A percentile compares a stretch with the other conserved stretches of the same genome.
Evolutionary conservation across 2,329 filamentous ascomycete genomes (phyloP).

Genomic region (Colletotrichum echinochloae): DNA sequence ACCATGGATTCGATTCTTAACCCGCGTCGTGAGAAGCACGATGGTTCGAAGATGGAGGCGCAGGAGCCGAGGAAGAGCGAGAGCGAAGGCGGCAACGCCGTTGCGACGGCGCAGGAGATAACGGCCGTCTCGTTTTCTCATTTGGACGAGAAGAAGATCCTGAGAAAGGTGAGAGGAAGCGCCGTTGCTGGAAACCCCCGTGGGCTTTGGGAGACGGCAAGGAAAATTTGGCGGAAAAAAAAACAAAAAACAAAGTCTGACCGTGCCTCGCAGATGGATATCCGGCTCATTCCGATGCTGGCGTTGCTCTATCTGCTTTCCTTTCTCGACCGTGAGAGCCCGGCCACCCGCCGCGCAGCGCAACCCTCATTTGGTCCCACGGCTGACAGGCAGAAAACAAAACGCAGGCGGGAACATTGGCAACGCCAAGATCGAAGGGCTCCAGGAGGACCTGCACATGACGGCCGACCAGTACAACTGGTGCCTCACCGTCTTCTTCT

Average conservation of each 20-base stretch:
- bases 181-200: not conserved
- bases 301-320: slow-evolving; percentile 75
- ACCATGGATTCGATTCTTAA: not conserved
- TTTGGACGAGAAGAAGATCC: slow-evolving; percentile 67
- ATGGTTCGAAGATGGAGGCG: slow-evolving; percentile 27
- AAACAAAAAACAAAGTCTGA: not conserved
- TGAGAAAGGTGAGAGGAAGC: slow-evolving; percentile 61
- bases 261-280: slow-evolving; percentile 57
- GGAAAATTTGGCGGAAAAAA: not conserved
- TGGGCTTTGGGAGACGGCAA: not conserved
- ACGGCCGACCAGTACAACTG: slow-evolving; percentile 77
- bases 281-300: slow-evolving; percentile 70
- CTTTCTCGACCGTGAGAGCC: slow-evolving; percentile 69
- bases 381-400: not conserved
- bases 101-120: slow-evolving; percentile 9
- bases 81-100: slow-evolving; percentile 18
- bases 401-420: slow-evolving; percentile 67
- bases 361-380: no score
- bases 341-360: no score
- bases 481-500: slow-evolving; percentile 79
- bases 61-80: slow-evolving; percentile 18
- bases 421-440: slow-evolving; percentile 74
- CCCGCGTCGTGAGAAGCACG: slow-evolving; percentile 25
- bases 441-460: slow-evolving; percentile 67
- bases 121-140: slow-evolving; percentile 47